Evolutionary conservation across 257 asterid genomes (phyloP).

Genomic region (Gentiana dahurica): DNA sequence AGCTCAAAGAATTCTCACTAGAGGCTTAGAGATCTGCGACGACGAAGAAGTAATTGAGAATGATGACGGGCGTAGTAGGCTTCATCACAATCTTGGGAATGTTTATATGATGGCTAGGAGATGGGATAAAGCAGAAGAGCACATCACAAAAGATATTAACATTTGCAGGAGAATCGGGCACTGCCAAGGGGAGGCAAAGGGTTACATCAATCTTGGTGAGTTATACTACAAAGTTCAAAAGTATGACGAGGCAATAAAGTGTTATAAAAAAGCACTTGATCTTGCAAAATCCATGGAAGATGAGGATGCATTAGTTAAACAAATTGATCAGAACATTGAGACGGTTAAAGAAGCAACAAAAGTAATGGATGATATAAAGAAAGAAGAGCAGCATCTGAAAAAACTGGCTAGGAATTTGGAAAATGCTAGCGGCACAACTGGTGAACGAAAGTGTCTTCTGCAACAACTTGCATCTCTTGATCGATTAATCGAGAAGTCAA

Average conservation of each 20-base stretch:
- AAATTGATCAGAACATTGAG: constrained; percentile 50
- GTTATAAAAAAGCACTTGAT: constrained; percentile 66
- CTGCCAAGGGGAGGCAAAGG: constrained; percentile 94
- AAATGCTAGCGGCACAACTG: constrained; percentile 53
- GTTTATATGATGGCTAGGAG: constrained; percentile 66
- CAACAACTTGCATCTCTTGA: constrained; percentile 59
- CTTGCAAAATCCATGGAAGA: constrained; percentile 86
- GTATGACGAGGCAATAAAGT: constrained; percentile 58
- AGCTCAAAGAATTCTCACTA: constrained; percentile 54
- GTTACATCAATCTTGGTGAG: constrained; percentile 82
- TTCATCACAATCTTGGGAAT: constrained; percentile 90
- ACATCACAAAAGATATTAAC: constrained; percentile 57
- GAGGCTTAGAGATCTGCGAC: constrained; percentile 68
- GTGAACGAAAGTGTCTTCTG: constrained; percentile 59
- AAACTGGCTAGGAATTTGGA: constrained; percentile 56
- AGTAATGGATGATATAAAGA: constrained; percentile 55
- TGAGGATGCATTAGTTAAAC: constrained; percentile 53
- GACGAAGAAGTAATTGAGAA: constrained; percentile 74
- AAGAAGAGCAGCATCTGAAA: constrained; percentile 71
- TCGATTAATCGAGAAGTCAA: constrained; percentile 67
- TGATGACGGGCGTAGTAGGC: constrained; percentile 86
- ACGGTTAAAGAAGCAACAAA: constrained; percentile 49
- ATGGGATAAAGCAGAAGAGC: constrained; percentile 62
- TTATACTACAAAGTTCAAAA: constrained; percentile 58
- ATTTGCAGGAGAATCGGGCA: constrained; percentile 72